phyloP scores from a whole-genome alignment of 2,329 filamentous ascomycete species.

The Aschersonia sp. region DNA sequence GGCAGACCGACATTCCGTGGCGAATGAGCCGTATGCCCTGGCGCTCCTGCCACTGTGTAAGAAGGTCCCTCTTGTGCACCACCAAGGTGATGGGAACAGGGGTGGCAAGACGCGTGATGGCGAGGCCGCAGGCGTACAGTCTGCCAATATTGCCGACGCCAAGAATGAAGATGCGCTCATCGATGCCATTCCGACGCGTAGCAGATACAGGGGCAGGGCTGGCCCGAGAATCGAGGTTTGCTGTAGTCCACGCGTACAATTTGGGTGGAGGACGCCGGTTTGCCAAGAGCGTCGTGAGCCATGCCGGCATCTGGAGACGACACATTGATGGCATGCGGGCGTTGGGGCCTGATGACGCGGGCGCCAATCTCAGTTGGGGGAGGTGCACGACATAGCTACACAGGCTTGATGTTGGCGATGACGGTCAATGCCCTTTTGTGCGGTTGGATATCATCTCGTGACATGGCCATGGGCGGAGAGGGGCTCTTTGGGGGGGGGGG shows the following conservation, averaged over 20 bases:
- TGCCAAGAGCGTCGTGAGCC: slow-evolving; percentile 17
- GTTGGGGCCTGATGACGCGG: no score
- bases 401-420: no score
- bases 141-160: slow-evolving; percentile 72
- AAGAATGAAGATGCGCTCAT: slow-evolving; percentile 56
- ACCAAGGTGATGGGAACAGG: slow-evolving; percentile 60
- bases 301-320: slow-evolving; percentile 8
- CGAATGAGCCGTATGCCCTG: slow-evolving; percentile 31
- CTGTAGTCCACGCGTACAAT: slow-evolving; percentile 21
- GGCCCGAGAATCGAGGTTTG: slow-evolving; percentile 11
- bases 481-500: no score
- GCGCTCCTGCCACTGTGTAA: slow-evolving; percentile 29
- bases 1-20: slow-evolving; percentile 13
- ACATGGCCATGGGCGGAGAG: no score
- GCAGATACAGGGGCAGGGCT: not conserved
- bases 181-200: slow-evolving; percentile 5
- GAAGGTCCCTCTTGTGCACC: slow-evolving; percentile 45
- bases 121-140: slow-evolving; percentile 61
- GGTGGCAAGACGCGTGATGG: slow-evolving; percentile 35
- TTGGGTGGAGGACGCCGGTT: slow-evolving; percentile 14
- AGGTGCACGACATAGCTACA: no score
- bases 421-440: no score
- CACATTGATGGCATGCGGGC: not conserved
- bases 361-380: no score
- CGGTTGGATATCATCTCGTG: no score